These are phyloP conservation scores for Boletus tylopilopsis DNA, from an alignment of 768 basidiomycete genomes.

Conservation along the genomic window DNA sequence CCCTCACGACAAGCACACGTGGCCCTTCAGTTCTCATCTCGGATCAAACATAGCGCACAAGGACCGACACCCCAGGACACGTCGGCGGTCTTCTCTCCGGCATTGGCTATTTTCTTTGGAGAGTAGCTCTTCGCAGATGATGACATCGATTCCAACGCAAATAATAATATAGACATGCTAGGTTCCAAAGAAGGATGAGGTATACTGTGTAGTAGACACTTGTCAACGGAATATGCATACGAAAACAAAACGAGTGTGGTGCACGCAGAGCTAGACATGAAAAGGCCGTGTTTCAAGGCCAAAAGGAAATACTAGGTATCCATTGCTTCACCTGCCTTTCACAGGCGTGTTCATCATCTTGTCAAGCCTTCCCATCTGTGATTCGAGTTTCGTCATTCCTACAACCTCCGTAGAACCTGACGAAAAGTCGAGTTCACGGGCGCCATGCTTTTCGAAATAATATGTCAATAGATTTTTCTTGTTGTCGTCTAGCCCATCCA, in stretches of 20 bases:
- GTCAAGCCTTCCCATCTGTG: constrained; percentile 78
- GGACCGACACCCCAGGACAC: constrained; percentile 62
- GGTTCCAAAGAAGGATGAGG: constrained; percentile 7
- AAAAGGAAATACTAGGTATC: neutral
- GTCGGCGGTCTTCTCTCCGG: constrained; percentile 65
- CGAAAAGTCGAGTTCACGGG: constrained; percentile 45
- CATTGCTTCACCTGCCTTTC: constrained; percentile 22
- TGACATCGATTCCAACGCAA: neutral
- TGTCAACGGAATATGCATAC: constrained; percentile 10
- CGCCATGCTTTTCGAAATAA: constrained; percentile 84
- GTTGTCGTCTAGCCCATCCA: constrained; percentile 82
- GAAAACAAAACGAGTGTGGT: constrained; percentile 15
- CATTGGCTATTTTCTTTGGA: constrained; percentile 46
- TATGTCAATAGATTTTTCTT: constrained; percentile 90
- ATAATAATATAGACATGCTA: constrained; percentile 9
- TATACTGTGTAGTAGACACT: constrained; percentile 6
- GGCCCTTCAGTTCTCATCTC: neutral
- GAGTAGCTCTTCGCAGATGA: constrained; percentile 27
- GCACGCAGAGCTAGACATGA: constrained; percentile 1
- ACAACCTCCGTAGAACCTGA: constrained; percentile 31
- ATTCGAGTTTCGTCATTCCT: constrained; percentile 68
- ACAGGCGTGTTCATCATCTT: constrained; percentile 74
- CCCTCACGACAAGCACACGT: neutral
- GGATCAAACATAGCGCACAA: constrained; percentile 38
- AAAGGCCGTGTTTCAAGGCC: neutral